phyloP scores from a whole-genome alignment of 345 rosid genomes.

The Anacardium occidentale region DNA sequence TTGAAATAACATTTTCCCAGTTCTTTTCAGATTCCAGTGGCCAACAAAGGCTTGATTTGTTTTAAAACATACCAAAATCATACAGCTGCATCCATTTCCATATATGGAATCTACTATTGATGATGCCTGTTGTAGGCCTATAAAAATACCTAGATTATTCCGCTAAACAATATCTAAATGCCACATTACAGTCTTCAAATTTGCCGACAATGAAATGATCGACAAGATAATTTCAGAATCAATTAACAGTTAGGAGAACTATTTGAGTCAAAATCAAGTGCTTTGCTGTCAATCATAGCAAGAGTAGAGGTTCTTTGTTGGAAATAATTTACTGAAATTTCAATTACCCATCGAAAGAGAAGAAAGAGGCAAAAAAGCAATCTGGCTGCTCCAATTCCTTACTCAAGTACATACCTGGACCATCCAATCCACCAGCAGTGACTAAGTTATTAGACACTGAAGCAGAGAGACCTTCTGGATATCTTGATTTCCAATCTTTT shows the following conservation, averaged over 20 bases:
- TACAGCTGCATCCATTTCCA: not conserved
- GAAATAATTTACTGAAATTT: not conserved
- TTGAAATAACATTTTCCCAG: not conserved
- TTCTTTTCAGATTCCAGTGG: conserved; percentile 9
- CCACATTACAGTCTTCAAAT: conserved; percentile 4
- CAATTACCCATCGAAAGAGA: not conserved
- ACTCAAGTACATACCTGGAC: conserved; percentile 40
- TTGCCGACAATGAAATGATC: not conserved
- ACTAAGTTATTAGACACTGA: conserved; percentile 32
- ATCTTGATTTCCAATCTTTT: conserved; percentile 71
- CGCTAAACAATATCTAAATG: conserved; percentile 3
- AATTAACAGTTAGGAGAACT: not conserved
- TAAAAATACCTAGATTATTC: not conserved
- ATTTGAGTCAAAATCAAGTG: conserved; percentile 10
- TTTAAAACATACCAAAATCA: not conserved
- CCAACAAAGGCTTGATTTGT: conserved; percentile 15
- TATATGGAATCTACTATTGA: not conserved
- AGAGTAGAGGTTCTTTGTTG: not conserved
- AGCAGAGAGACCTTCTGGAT: conserved; percentile 36
- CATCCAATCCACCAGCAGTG: conserved; percentile 25
- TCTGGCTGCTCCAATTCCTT: not conserved
- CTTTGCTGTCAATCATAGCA: not conserved
- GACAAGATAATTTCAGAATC: not conserved
- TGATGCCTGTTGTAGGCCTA: not conserved
- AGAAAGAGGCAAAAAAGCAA: not conserved